Conservation (phyloP, 192 early-diverging fungal genomes). For the Coemansia sp. region DNA sequence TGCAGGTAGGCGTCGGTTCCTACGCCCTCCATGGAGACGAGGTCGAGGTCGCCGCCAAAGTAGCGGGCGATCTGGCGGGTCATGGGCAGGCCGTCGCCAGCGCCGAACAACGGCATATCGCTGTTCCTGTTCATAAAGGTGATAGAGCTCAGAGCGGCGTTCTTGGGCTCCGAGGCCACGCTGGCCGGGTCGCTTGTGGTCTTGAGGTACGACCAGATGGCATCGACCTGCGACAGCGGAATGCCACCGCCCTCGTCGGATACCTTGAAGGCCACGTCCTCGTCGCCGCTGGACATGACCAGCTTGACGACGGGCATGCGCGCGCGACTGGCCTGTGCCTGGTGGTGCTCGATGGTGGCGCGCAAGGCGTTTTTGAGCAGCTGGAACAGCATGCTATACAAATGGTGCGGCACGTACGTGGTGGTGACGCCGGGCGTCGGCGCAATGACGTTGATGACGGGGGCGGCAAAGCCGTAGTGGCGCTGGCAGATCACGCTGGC, state of each 20-base stretch:
- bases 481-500: conserved; percentile 51
- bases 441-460: conserved; percentile 52
- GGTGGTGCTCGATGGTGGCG: conserved; percentile 57
- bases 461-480: conserved; percentile 53
- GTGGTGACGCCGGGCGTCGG: conserved; percentile 54
- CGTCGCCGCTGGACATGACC: conserved; percentile 58
- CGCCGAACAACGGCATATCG: conserved; percentile 46
- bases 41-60: conserved; percentile 66
- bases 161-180: conserved; percentile 11
- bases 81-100: conserved; percentile 52
- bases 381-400: conserved; percentile 62
- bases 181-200: conserved; percentile 25
- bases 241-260: conserved; percentile 68
- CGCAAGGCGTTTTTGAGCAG: conserved; percentile 62
- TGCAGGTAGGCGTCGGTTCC: conserved; percentile 64
- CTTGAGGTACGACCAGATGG: conserved; percentile 59
- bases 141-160: conserved; percentile 26
- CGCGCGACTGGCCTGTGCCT: neutral
- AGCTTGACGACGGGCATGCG: conserved; percentile 56
- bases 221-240: conserved; percentile 57
- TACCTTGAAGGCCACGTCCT: conserved; percentile 66
- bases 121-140: conserved; percentile 35
- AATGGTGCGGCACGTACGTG: conserved; percentile 59
- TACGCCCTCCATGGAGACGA: conserved; percentile 68
- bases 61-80: conserved; percentile 60